Evolutionary conservation across 805 yeast species (phyloP).

Genomic region (Metschnikowia sp.): DNA sequence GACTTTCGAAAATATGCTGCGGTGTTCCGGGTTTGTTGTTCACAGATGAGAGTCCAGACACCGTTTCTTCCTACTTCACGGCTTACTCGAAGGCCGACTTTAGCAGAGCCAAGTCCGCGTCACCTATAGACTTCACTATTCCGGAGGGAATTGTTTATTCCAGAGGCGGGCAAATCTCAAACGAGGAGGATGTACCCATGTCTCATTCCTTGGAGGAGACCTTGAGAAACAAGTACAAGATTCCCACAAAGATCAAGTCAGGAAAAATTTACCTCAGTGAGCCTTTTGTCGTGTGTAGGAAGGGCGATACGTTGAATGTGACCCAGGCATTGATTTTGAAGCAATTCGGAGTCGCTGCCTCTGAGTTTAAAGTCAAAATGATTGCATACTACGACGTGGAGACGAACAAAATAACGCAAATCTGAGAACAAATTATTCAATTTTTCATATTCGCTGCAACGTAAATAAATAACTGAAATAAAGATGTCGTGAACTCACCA

Average conservation of each 20-base stretch:
- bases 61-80: constrained; percentile 85
- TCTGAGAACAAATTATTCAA: neutral
- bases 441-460: neutral
- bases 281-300: constrained; percentile 74
- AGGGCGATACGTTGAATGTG: constrained; percentile 81
- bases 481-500: neutral
- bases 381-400: constrained; percentile 78
- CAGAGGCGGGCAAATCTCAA: constrained; percentile 88
- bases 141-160: constrained; percentile 93
- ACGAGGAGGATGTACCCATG: constrained; percentile 94
- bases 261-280: constrained; percentile 81
- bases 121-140: constrained; percentile 79
- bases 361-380: constrained; percentile 81
- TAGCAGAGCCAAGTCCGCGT: constrained; percentile 81
- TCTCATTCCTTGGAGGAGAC: constrained; percentile 94
- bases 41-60: constrained; percentile 83
- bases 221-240: constrained; percentile 79
- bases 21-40: constrained; percentile 88
- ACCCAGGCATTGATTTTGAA: constrained; percentile 88
- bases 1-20: constrained; percentile 56
- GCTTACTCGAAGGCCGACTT: constrained; percentile 77
- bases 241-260: constrained; percentile 85
- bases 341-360: constrained; percentile 92
- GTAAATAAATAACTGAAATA: neutral
- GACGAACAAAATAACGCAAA: constrained; percentile 21